Conservation (phyloP, 2,329 filamentous ascomycete genomes). For the Ophiosphaerella herpotricha region DNA sequence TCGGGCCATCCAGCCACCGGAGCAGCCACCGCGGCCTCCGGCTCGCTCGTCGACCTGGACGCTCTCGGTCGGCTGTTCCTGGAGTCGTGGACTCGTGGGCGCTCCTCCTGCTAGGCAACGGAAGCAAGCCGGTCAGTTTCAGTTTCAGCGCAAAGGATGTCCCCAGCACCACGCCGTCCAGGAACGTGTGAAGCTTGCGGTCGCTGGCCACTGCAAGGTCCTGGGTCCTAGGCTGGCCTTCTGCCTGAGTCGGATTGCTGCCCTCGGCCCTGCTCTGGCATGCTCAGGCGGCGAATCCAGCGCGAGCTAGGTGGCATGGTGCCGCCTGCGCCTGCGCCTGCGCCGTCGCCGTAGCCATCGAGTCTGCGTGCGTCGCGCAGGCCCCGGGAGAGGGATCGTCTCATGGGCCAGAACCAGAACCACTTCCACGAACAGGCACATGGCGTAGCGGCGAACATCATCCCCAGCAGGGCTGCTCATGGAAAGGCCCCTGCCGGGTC, state of each 20-base stretch:
- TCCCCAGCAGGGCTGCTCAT: constrained; percentile 36
- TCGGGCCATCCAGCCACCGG: constrained; percentile 19
- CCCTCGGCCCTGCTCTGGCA: not conserved
- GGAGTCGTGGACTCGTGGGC: not conserved
- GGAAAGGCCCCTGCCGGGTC: constrained; percentile 17
- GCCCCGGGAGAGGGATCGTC: constrained; percentile 33
- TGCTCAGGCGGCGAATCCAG: constrained; percentile 18
- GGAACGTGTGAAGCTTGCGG: constrained; percentile 34
- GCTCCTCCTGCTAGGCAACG: not conserved
- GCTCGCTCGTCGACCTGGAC: constrained; percentile 2
- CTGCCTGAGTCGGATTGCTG: constrained; percentile 4
- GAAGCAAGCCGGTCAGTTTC: constrained; percentile 20
- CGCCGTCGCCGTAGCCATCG: constrained; percentile 9
- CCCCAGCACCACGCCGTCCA: constrained; percentile 21
- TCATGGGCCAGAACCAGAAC: constrained; percentile 41
- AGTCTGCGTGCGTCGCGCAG: constrained; percentile 7
- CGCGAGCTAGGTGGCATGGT: constrained; percentile 27
- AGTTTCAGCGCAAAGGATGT: constrained; percentile 25
- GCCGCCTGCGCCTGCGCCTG: constrained; percentile 22
- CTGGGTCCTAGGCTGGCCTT: not conserved
- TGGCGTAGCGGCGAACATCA: constrained; percentile 31
- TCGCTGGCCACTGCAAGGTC: constrained; percentile 4
- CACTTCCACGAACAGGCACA: constrained; percentile 23
- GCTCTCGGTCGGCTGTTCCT: constrained; percentile 19
- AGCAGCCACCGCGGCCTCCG: constrained; percentile 10